Evolutionary conservation across 305 asterid genomes (phyloP).

Genomic region (Solanum hybrid): DNA sequence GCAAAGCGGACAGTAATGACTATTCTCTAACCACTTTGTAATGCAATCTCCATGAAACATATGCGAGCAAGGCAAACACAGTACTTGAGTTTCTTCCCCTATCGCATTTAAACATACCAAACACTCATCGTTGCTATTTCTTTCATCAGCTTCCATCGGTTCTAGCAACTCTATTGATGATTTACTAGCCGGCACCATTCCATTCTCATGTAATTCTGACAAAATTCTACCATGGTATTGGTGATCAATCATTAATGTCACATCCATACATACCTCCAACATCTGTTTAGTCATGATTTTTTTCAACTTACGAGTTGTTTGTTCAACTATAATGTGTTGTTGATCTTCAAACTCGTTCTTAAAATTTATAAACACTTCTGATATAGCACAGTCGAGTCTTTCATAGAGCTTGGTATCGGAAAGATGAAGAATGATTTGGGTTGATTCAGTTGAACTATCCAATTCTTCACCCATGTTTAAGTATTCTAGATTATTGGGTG

Average conservation of each 20-base stretch:
- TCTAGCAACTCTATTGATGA: background rate
- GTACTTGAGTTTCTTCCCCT: background rate
- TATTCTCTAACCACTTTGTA: background rate
- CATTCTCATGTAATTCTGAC: background rate
- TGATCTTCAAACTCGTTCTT: background rate
- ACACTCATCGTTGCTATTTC: background rate
- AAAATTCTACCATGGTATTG: background rate
- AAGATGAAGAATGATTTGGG: background rate
- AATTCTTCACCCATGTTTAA: fast-evolving
- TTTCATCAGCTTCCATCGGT: background rate
- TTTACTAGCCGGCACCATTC: background rate
- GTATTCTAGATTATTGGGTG: background rate
- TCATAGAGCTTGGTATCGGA: background rate
- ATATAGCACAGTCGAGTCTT: background rate
- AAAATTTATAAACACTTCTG: background rate
- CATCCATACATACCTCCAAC: background rate
- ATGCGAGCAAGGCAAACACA: background rate
- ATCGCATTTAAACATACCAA: background rate
- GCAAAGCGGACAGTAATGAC: background rate
- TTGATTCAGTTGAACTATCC: background rate
- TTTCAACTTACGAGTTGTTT: background rate
- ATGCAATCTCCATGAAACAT: background rate
- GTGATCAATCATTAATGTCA: background rate
- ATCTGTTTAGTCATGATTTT: background rate
- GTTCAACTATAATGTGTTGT: background rate